Percentiles rank a stretch among this genome's conserved stretches.
These are phyloP conservation scores for Cubamyces lactineus DNA, from an alignment of 768 basidiomycete genomes.

Conservation along the genomic window DNA sequence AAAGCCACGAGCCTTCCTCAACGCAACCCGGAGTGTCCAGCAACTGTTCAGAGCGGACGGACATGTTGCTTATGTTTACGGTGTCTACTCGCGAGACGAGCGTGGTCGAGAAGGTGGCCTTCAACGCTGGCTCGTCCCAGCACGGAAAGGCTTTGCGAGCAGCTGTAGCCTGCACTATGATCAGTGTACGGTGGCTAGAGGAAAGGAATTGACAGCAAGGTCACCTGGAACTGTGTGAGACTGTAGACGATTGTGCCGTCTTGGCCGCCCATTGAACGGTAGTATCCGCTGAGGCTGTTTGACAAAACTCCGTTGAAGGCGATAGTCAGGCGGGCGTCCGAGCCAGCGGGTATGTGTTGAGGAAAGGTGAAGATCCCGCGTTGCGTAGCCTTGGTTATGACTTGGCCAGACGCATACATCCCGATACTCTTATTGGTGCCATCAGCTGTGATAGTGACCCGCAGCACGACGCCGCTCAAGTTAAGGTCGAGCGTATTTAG, in stretches of 20 bases:
- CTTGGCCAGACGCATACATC: conserved; percentile 46
- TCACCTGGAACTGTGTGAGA: conserved; percentile 87
- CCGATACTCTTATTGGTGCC: conserved; percentile 49
- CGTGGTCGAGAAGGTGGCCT: conserved; percentile 78
- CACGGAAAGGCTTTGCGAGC: conserved; percentile 84
- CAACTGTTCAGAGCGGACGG: conserved; percentile 62
- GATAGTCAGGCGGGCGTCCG: conserved; percentile 71
- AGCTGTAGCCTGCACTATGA: conserved; percentile 65
- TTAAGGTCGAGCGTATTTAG: conserved; percentile 68
- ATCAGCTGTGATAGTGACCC: conserved; percentile 52
- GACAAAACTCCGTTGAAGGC: conserved; percentile 69
- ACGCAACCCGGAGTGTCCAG: conserved; percentile 30
- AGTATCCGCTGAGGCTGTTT: conserved; percentile 81
- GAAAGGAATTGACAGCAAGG: conserved; percentile 10
- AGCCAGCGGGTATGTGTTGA: conserved; percentile 60
- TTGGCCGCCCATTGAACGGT: conserved; percentile 64
- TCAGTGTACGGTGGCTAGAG: neutral
- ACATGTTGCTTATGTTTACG: conserved; percentile 87
- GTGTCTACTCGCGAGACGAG: conserved; percentile 80
- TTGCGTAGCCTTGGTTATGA: conserved; percentile 64
- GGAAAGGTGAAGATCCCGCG: conserved; percentile 65
- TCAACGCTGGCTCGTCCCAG: conserved; percentile 93
- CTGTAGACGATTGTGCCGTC: conserved; percentile 69
- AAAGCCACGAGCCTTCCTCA: conserved; percentile 26
- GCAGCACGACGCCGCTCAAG: conserved; percentile 48